Conservation (phyloP, 1,284 basidiomycete species). For the Ceratobasidium theobromae region DNA sequence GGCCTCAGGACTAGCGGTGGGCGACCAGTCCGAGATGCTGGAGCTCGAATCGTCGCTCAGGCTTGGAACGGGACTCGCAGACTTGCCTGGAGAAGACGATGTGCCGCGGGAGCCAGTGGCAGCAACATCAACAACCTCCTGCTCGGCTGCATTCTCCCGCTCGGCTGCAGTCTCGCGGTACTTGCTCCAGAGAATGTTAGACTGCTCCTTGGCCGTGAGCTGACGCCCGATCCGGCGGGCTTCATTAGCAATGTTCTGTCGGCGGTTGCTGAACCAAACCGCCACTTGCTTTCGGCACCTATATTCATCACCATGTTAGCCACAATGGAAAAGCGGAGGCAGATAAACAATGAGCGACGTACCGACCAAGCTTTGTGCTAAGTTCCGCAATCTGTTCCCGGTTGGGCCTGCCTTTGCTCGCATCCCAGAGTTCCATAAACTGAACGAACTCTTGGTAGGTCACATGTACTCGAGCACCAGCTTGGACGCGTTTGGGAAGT, state of each 20-base stretch:
- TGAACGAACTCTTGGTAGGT: background rate
- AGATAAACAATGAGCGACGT: background rate
- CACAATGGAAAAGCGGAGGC: background rate
- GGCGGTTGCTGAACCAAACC: conserved; percentile 13
- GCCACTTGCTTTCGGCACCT: conserved; percentile 14
- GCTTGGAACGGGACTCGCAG: background rate
- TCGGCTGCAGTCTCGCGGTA: background rate
- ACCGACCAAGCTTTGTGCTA: background rate
- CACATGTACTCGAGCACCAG: background rate
- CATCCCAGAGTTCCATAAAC: background rate
- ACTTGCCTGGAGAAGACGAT: background rate
- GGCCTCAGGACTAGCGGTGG: too few species aligned
- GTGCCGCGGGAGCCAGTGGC: background rate
- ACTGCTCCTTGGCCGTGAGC: background rate
- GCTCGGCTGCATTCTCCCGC: background rate
- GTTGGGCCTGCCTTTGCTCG: background rate
- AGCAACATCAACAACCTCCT: background rate
- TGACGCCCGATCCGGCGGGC: background rate
- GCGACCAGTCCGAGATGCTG: too few species aligned
- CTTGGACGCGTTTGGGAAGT: conserved; percentile 1
- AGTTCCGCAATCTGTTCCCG: background rate
- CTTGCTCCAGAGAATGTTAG: background rate
- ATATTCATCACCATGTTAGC: background rate
- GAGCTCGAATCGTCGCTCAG: background rate
- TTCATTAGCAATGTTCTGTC: background rate